Percentiles rank a stretch among this genome's conserved stretches.
Conservation (phyloP, 2,329 filamentous ascomycete species). For the Aspergillus sp. region DNA sequence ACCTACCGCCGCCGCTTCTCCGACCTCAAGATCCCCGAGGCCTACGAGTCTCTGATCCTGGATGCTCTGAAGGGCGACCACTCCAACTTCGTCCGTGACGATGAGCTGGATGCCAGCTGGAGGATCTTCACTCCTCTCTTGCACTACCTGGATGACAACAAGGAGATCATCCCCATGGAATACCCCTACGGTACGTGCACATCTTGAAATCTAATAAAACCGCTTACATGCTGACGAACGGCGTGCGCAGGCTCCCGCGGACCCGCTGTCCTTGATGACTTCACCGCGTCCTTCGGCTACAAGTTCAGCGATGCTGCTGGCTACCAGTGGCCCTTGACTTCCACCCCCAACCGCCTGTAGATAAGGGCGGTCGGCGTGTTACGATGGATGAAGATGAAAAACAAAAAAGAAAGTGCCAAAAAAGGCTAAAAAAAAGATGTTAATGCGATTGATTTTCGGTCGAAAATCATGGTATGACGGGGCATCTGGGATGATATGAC, state of each 20-base stretch:
- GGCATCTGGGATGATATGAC: constrained; percentile 19
- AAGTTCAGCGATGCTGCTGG: constrained; percentile 97
- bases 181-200: constrained; percentile 87
- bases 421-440: constrained; percentile 17
- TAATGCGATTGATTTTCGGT: constrained; percentile 21
- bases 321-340: constrained; percentile 89
- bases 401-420: constrained; percentile 14
- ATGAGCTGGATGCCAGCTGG: constrained; percentile 97
- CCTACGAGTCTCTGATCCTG: constrained; percentile 95
- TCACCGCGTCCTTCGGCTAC: constrained; percentile 97
- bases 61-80: constrained; percentile 98
- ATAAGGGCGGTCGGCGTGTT: constrained; percentile 1
- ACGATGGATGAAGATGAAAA: constrained; percentile 4
- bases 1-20: constrained; percentile 98
- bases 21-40: constrained; percentile 98
- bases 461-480: constrained; percentile 17
- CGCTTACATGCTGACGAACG: constrained; percentile 8
- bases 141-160: constrained; percentile 98
- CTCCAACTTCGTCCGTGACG: constrained; percentile 97
- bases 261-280: constrained; percentile 94
- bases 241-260: constrained; percentile 77
- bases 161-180: constrained; percentile 99
- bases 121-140: constrained; percentile 96
- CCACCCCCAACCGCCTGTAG: constrained; percentile 79
- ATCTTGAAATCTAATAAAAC: not conserved